phyloP scores from a whole-genome alignment of 345 rosid species.

The Gossypium herbaceum region DNA sequence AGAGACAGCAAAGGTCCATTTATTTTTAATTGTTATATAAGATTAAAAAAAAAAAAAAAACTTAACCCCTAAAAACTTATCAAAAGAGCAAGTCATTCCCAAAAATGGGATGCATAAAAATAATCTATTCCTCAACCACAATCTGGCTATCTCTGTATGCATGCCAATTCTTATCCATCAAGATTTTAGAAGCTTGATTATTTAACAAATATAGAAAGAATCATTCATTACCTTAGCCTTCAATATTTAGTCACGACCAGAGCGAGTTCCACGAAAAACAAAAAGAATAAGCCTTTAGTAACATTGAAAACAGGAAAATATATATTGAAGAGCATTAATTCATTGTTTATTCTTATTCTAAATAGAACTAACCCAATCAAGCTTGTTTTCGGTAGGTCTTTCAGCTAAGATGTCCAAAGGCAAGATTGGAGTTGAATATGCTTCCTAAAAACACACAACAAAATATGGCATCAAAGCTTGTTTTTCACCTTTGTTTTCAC shows the following conservation, averaged over 20 bases:
- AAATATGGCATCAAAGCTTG: neutral
- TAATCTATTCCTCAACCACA: neutral
- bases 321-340: neutral
- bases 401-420: conserved; percentile 90
- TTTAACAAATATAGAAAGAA: neutral
- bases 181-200: conserved; percentile 5
- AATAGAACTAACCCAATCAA: conserved; percentile 54
- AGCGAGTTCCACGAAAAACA: conserved; percentile 38
- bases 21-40: neutral
- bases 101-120: neutral
- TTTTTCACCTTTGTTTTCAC: neutral
- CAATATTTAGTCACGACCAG: conserved; percentile 22
- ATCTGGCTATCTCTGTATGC: conserved; percentile 11
- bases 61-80: neutral
- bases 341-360: neutral
- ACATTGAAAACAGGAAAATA: neutral
- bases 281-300: neutral
- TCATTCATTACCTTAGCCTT: conserved; percentile 79
- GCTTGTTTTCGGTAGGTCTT: conserved; percentile 57
- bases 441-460: conserved; percentile 47
- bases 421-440: conserved; percentile 74
- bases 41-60: neutral
- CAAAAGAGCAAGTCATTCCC: neutral
- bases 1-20: conserved; percentile 3
- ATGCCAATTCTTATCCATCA: neutral